phyloP scores from a whole-genome alignment of 352 stramenopile genomes.

The Globisporangium middletonii region DNA sequence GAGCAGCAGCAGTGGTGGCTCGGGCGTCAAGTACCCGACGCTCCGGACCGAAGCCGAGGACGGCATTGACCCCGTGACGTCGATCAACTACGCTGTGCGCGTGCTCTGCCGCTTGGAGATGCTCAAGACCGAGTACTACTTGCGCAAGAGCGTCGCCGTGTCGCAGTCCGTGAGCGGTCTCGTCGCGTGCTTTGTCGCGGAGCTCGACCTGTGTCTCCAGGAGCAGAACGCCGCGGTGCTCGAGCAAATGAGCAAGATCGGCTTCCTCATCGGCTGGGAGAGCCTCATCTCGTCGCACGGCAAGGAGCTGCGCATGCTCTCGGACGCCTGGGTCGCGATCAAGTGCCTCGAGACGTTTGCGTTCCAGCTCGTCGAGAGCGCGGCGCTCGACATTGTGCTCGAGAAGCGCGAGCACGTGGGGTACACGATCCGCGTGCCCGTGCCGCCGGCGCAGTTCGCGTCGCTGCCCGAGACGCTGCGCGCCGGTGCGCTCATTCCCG shows the following conservation, averaged over 20 bases:
- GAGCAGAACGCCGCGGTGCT: constrained; percentile 53
- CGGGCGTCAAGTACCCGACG: constrained; percentile 53
- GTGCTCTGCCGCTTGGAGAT: constrained; percentile 69
- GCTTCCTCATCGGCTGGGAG: constrained; percentile 92
- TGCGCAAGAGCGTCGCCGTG: constrained; percentile 77
- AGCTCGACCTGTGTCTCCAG: constrained; percentile 70
- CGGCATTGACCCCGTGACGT: constrained; percentile 39
- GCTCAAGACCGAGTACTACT: constrained; percentile 71
- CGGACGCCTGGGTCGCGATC: constrained; percentile 85
- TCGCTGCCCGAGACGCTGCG: constrained; percentile 47
- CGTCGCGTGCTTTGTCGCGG: constrained; percentile 72
- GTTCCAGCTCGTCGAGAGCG: constrained; percentile 62
- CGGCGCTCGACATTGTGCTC: constrained; percentile 41
- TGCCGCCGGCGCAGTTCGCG: constrained; percentile 35
- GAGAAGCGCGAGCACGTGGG: constrained; percentile 53
- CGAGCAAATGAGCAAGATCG: constrained; percentile 61
- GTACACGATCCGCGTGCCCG: constrained; percentile 62
- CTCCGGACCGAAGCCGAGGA: constrained; percentile 67
- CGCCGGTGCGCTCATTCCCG: constrained; percentile 46
- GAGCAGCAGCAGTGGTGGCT: constrained; percentile 13
- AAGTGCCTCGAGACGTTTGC: constrained; percentile 84
- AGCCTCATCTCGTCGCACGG: constrained; percentile 93
- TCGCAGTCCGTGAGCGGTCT: constrained; percentile 81
- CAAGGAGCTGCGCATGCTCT: constrained; percentile 95
- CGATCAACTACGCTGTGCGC: constrained; percentile 51